Evolutionary conservation across 2,329 filamentous ascomycete species (phyloP), one percentile per base, ranked within the genome.

Genomic region (Aspergillus candidus): DNA sequence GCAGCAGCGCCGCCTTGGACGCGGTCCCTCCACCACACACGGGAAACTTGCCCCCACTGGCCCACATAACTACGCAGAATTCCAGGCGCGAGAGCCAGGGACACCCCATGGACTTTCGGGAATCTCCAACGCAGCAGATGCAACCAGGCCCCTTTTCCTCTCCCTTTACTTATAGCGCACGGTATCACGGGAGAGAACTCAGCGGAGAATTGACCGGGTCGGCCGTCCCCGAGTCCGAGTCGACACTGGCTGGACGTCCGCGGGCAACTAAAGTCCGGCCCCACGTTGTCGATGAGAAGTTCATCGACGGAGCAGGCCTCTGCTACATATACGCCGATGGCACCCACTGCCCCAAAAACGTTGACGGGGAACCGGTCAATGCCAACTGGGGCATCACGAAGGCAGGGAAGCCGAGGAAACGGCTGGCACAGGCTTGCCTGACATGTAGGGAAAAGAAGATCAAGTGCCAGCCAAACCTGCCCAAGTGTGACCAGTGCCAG

Each of bases 371-470:
- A 61, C 76, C 76, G 0, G 88, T 95, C 40, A 95, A 94, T 62
- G 87, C 89, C 1, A 86, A 88, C 54, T 95, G 90, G 90, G 89
- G 90, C 12, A 82, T 94, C 8, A 95, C 90, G 31, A 95, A 95
- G 69, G 89, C 90, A 2, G 90, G 90, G 11, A 95, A 94, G 70
- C 89, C 90, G 38, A 80, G 90, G 54, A 96, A 96, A 71, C 78
- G 90, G 44, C 75, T 95, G 44, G 89, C 90, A 17, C 89, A 94
- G 63, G 88, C 88, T n/a, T 96, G 90, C 61, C 77, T 94, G 46
- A 93, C 88, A 11, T 96, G 90, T 64, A 80, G 90, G 40, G 89
- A 95, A 70, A 96, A 95, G 80, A 96, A 95, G 75, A 94, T 96
- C 71, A 95, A 94, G 67, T 96, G 90, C 60, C 88, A 95, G 53